Base-by-base conservation (phyloP, 257 asterid genomes). In the Nicotiana otophora region DNA sequence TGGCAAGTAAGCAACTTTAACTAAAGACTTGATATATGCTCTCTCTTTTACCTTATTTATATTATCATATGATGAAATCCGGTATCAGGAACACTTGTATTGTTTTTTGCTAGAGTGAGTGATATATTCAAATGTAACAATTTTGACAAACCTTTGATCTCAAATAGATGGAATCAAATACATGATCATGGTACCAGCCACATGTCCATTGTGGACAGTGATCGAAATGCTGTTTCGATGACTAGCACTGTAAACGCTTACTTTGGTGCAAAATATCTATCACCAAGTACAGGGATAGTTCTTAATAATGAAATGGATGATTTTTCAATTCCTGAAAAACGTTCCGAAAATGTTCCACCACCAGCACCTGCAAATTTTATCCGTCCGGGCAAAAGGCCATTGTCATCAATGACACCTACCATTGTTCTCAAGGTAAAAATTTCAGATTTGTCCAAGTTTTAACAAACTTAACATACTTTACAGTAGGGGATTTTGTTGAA, bases 291-390 rank as follows among this genome's bases (percentile, higher is more conserved):
- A 14, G 97, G 97, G 28, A 90, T 93, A 82, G 46, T 93, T 78
- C 96, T 94, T 77, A 94, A 92, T 90, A 91, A 94, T 65, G 93
- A 90, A 78, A 94, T 94, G 98, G 97, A 89, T 84, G 98, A 92
- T 65, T 94, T 94, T 87, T 91, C 95, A 23, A 84, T 86, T 46
- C 94, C 96, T 33, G 83, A 23, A 51, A 85, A 83, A 28, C 31
- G 60, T 78, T 55, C 84, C 14, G 10, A n/a, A 68, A 69, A 84
- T 31, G 66, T 62, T 15, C 88, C 85, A 46, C 92, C 90, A 16
- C 94, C 97, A 5, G 88, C 97, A 5, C 95, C 93, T 4, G 78
- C 89, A 79, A 91, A 94, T 87, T 94, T 91, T 79, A 85, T 92
- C 81, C 30, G 31, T 34, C 94, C 97, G 0, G 90, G 92, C 19